These are phyloP conservation scores for Cucurbita argyrosperma DNA, from an alignment of 306 rosid species.

Conservation along the genomic window DNA sequence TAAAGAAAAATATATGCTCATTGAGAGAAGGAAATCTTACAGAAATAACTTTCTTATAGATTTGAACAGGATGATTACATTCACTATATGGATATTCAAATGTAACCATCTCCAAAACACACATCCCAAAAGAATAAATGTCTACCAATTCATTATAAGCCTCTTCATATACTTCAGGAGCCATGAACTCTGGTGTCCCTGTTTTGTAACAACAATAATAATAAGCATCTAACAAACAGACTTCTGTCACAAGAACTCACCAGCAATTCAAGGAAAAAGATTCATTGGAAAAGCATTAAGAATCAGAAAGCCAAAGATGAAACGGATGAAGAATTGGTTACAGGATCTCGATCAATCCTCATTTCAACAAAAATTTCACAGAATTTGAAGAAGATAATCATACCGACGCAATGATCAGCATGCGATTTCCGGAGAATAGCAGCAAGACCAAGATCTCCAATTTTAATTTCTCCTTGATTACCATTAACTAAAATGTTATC, in stretches of 20 bases:
- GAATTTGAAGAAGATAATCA: conserved; percentile 2
- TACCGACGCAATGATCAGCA: conserved; percentile 90
- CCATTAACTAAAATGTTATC: conserved; percentile 92
- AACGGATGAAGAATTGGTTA: background rate
- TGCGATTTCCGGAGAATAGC: conserved; percentile 79
- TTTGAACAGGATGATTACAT: conserved; percentile 88
- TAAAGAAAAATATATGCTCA: conserved; percentile 2
- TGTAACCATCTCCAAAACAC: conserved; percentile 86
- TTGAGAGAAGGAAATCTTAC: conserved; percentile 47
- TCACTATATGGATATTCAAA: conserved; percentile 94
- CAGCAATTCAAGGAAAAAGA: background rate
- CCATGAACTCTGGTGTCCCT: conserved; percentile 99
- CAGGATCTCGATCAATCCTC: background rate
- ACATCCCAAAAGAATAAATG: conserved; percentile 95
- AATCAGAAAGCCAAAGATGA: background rate
- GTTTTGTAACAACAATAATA: background rate
- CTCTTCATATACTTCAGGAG: conserved; percentile 92
- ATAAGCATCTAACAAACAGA: background rate
- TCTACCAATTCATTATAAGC: conserved; percentile 87
- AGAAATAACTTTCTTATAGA: conserved; percentile 89
- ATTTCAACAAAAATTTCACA: background rate
- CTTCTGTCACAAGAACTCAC: background rate
- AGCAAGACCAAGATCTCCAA: conserved; percentile 93
- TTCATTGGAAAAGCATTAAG: background rate
- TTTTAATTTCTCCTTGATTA: conserved; percentile 90